Conservation (phyloP, 2,329 filamentous ascomycete genomes). For the Fusarium pininemorale region DNA sequence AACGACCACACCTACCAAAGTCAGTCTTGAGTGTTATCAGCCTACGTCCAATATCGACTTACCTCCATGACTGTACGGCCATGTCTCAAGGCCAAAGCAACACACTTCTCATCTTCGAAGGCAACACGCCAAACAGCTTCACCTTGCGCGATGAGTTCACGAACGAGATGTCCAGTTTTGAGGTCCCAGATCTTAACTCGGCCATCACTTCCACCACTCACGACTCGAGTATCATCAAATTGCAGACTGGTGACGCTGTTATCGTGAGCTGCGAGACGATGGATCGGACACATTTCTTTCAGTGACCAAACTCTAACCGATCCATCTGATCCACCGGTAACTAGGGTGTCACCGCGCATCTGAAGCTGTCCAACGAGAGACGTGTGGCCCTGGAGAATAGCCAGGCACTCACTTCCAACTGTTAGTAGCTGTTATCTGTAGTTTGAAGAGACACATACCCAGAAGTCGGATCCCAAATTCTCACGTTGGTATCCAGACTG, state of each 20-base stretch:
- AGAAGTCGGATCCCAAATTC: slow-evolving; percentile 93
- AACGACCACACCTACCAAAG: slow-evolving; percentile 86
- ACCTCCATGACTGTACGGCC: slow-evolving; percentile 98
- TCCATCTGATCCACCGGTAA: slow-evolving; percentile 95
- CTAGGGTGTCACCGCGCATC: slow-evolving; percentile 92
- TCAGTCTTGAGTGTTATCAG: slow-evolving; percentile 41
- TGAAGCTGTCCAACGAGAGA: slow-evolving; percentile 96
- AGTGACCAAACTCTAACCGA: slow-evolving; percentile 97
- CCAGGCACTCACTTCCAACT: slow-evolving; percentile 74
- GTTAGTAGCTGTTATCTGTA: slow-evolving; percentile 43
- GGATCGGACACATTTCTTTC: slow-evolving; percentile 88
- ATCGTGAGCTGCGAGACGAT: slow-evolving; percentile 94
- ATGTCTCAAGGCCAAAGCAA: slow-evolving; percentile 88
- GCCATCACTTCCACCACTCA: slow-evolving; percentile 96
- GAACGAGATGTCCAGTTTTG: slow-evolving; percentile 87
- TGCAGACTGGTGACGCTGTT: slow-evolving; percentile 98
- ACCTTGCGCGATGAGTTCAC: slow-evolving; percentile 89
- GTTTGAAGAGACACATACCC: slow-evolving; percentile 67
- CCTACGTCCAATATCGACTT: slow-evolving; percentile 47
- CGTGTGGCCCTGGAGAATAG: slow-evolving; percentile 94
- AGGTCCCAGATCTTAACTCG: slow-evolving; percentile 98
- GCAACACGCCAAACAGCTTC: slow-evolving; percentile 98
- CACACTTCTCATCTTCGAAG: slow-evolving; percentile 98
- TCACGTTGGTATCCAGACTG: slow-evolving; percentile 93
- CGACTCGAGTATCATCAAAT: slow-evolving; percentile 94